These are phyloP conservation scores for Physcomitrellopsis africana DNA, from an alignment of 225 moss, liverwort and hornwort genomes.

Conservation along the genomic window DNA sequence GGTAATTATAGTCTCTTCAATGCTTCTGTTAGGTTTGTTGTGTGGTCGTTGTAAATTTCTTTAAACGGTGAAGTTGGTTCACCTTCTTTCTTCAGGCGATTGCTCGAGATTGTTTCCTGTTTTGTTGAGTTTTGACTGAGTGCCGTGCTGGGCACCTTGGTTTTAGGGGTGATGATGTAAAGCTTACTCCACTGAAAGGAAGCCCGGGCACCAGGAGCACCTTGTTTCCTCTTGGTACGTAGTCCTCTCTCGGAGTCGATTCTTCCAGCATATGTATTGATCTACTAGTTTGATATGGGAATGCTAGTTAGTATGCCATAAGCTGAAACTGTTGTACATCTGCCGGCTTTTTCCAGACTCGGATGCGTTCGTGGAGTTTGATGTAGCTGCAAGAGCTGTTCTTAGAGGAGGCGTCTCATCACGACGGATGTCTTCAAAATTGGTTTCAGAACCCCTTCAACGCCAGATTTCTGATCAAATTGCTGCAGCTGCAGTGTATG, in stretches of 20 bases:
- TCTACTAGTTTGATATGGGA: neutral
- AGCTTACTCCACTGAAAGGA: conserved; percentile 40
- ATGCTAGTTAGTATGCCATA: conserved; percentile 4
- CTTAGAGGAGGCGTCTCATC: conserved; percentile 34
- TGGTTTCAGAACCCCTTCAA: conserved; percentile 36
- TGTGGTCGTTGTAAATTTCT: neutral
- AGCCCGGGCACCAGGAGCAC: conserved; percentile 30
- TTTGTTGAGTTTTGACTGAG: conserved; percentile 12
- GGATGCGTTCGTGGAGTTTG: conserved; percentile 40
- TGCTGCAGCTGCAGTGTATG: conserved; percentile 49
- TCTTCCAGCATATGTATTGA: conserved; percentile 6
- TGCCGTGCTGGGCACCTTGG: conserved; percentile 8
- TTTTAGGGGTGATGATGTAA: conserved; percentile 37
- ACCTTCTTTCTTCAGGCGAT: neutral
- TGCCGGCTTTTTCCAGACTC: conserved; percentile 24
- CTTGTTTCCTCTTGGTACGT: conserved; percentile 31
- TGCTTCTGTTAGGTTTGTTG: neutral
- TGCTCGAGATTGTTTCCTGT: neutral
- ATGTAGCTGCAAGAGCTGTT: conserved; percentile 39
- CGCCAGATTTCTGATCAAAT: conserved; percentile 41
- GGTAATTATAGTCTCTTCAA: conserved; percentile 30
- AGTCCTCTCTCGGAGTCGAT: neutral
- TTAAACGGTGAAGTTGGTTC: neutral
- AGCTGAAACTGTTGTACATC: neutral
- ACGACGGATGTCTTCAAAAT: conserved; percentile 24